Percentiles rank a stretch among this genome's conserved stretches.
Evolutionary conservation across 305 asterid species (phyloP).

Genomic region (Fraxinus dipetala): DNA sequence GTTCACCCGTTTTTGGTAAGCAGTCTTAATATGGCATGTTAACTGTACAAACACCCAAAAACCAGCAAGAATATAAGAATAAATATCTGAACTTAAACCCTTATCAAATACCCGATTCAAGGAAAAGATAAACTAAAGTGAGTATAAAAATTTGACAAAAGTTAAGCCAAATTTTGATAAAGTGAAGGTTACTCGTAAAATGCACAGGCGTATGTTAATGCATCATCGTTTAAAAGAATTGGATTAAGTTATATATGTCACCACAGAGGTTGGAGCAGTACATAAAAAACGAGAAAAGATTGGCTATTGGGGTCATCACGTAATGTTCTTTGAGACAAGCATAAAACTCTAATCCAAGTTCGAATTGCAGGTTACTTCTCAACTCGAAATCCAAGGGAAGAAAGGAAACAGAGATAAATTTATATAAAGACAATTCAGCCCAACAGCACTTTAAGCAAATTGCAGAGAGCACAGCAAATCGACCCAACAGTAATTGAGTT

Average conservation of each 20-base stretch:
- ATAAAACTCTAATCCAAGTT: neutral
- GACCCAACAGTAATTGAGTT: neutral
- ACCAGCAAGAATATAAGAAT: slow-evolving; percentile 11
- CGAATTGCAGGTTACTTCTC: neutral
- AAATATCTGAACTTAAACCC: slow-evolving; percentile 11
- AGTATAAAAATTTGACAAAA: neutral
- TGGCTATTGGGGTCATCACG: neutral
- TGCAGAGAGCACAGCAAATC: neutral
- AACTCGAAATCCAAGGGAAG: neutral
- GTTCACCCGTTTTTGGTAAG: slow-evolving; percentile 18
- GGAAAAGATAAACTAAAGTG: neutral
- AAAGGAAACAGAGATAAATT: neutral
- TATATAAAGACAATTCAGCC: neutral
- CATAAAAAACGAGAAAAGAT: neutral
- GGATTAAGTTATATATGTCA: neutral
- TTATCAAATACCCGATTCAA: slow-evolving; percentile 23
- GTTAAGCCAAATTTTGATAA: neutral
- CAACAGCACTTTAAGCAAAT: neutral
- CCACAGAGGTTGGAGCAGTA: neutral
- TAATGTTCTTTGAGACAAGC: neutral
- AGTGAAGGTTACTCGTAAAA: neutral
- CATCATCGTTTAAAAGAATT: neutral
- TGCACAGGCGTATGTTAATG: neutral
- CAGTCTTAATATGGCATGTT: slow-evolving; percentile 23
- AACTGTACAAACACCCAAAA: slow-evolving; percentile 12